phyloP scores from a whole-genome alignment of 805 yeast genomes.

The Candida ovalis region DNA sequence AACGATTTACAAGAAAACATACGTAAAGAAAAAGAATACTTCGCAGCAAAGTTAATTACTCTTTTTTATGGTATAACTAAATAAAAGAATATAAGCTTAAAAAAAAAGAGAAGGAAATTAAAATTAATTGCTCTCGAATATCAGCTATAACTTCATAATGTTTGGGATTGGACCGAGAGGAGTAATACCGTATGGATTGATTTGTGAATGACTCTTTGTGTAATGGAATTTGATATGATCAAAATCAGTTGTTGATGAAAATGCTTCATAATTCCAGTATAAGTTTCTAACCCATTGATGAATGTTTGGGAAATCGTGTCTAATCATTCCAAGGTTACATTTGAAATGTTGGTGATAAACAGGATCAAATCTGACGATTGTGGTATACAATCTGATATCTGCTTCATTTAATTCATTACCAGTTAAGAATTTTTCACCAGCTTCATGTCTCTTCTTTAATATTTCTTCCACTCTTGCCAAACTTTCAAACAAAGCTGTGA shows the following conservation, averaged over 20 bases:
- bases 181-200: constrained; percentile 80
- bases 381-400: constrained; percentile 81
- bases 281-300: constrained; percentile 78
- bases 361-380: constrained; percentile 87
- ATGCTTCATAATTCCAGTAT: constrained; percentile 71
- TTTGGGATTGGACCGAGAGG: constrained; percentile 87
- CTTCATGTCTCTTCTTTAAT: constrained; percentile 42
- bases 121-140: background rate
- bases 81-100: background rate
- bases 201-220: constrained; percentile 75
- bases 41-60: too few species aligned
- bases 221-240: constrained; percentile 90
- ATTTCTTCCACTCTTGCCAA: constrained; percentile 68
- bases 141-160: constrained; percentile 44
- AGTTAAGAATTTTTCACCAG: constrained; percentile 40
- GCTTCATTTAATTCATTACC: constrained; percentile 82
- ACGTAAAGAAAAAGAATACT: too few species aligned
- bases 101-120: background rate
- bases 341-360: constrained; percentile 95
- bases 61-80: too few species aligned
- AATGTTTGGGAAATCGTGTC: constrained; percentile 72
- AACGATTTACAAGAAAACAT: too few species aligned
- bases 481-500: constrained; percentile 55
- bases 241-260: constrained; percentile 76
- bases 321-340: constrained; percentile 79